Base-by-base conservation (phyloP, 352 stramenopile species). In the Phytopythium montanum region DNA sequence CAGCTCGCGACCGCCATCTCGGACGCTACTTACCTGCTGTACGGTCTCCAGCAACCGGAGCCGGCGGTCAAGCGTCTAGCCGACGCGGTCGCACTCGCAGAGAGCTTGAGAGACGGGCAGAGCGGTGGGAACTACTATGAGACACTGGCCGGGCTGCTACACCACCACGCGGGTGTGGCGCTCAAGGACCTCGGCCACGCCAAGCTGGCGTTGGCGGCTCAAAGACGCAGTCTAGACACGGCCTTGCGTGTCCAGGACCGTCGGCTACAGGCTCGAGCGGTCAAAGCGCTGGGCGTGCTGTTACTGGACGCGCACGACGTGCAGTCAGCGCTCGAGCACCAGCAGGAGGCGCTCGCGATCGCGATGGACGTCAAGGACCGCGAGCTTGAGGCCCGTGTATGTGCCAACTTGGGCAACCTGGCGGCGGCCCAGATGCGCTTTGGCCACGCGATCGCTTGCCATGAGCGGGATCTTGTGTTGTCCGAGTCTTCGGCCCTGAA, bases 401-500 rank as follows among this genome's bases (percentile, higher is more conserved):
- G 87, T 49, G 85, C 85, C 16, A 94, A 94, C 54, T 59, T 94
- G 23, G 85, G 85, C 48, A 94, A 92, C 36, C 64, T 94, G 23
- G 81, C 78, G 4, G 65, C 75, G 9, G 65, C 69, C 3, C 70
- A 89, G 48, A 31, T 68, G 31, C 72, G 91, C 54, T 75, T 86
- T 21, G 70, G 66, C 19, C 82, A 87, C 34, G 79, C 85, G 14
- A 50, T 92, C 23, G 75, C 68, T 8, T 89, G 73, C 52, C 79
- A 92, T 52, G 60, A 81, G 42, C 78, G 80, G 42, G 82, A 94
- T 51, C 71, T 92, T 16, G 57, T 61, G 12, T 59, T 82, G 10
- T 79, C 54, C 23, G 57, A 52, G 28, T 72, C 73, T 12, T 62
- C 60, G 19, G 44, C 60, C 13, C 25, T 87, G 9, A 66, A 85